Base-by-base conservation (phyloP, 148 eudicot genomes). In the Rhododendron ferrugineum region DNA sequence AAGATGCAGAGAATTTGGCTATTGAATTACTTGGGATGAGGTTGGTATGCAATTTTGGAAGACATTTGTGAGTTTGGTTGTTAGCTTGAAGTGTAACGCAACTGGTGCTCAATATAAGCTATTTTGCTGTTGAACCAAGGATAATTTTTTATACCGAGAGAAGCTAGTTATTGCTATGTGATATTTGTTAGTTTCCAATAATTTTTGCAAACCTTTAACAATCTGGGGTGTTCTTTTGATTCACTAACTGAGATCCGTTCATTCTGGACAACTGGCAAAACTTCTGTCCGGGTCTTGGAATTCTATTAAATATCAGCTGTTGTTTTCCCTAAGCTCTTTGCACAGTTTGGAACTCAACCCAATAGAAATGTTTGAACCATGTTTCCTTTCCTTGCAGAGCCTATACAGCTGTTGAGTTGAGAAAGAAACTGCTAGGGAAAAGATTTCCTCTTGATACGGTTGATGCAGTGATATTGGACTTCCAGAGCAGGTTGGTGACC, bases 381-480 rank as follows among this genome's bases (percentile, higher is more conserved):
- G 28, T 54, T 82, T 89, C 20, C 80, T 85, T 82, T 30, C 42
- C 85, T 52, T 84, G 68, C 91, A 95, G 98, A 92, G 97, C 94
- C 68, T 90, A 52, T 88, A 92, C 97, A 66, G 91, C 91, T 47
- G 89, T 91, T 84, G 98, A 95, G 87, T 90, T 95, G 79, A 91
- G 90, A 80, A 96, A 92, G 92, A 96, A 94, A 89, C 91, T 96
- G 84, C 86, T 8, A 37, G 95, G 91, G 23, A 94, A 90, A 86
- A 88, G 80, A 70, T 92, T 92, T 88, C 88, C 92, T 34, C 86
- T 78, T 87, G 60, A 86, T 86, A 86, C 88, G 79, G 88, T 94
- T 70, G 92, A 94, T 82, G 86, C 85, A 58, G 95, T 97, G 80
- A 42, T 97, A 58, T 60, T 50, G 82, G 93, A 97, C 89, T 91